Evolutionary conservation across 768 basidiomycete genomes (phyloP).

Genomic region (Strobilomyces echinocephalus): DNA sequence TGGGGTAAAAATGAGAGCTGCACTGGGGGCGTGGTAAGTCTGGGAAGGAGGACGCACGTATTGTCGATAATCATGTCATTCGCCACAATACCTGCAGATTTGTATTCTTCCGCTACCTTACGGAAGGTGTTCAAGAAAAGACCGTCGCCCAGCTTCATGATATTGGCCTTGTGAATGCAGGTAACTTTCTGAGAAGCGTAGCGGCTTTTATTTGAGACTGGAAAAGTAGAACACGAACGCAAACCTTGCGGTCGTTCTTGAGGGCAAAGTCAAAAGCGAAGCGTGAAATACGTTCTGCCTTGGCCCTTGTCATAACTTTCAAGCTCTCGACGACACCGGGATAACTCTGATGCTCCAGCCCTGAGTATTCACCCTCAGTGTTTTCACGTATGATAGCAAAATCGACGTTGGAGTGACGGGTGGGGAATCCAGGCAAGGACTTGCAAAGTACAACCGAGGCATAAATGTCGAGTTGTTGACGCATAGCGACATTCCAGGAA

Average conservation of each 20-base stretch:
- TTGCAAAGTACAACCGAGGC: constrained; percentile 98
- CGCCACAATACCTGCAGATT: constrained; percentile 80
- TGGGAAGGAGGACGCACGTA: constrained; percentile 51
- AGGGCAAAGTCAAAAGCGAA: constrained; percentile 99
- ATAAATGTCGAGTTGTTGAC: constrained; percentile 98
- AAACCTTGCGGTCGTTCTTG: constrained; percentile 95
- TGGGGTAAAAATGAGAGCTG: constrained; percentile 27
- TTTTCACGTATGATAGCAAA: constrained; percentile 99
- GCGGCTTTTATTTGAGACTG: background rate
- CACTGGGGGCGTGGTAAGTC: background rate
- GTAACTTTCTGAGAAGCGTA: constrained; percentile 82
- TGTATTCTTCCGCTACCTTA: constrained; percentile 94
- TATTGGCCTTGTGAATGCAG: constrained; percentile 99
- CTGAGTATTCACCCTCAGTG: constrained; percentile 99
- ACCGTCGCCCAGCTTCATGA: constrained; percentile 99
- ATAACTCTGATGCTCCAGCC: constrained; percentile 95
- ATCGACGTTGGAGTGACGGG: constrained; percentile 94
- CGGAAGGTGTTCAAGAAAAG: constrained; percentile 99
- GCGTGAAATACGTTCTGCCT: constrained; percentile 92
- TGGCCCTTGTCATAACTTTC: constrained; percentile 93
- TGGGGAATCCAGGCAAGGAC: constrained; percentile 92
- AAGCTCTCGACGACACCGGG: constrained; percentile 98
- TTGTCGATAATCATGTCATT: constrained; percentile 99
- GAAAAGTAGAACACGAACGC: constrained; percentile 8
- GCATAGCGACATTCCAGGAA: constrained; percentile 99